Evolutionary conservation across 768 basidiomycete genomes (phyloP).

Genomic region (Galerina sulciceps): DNA sequence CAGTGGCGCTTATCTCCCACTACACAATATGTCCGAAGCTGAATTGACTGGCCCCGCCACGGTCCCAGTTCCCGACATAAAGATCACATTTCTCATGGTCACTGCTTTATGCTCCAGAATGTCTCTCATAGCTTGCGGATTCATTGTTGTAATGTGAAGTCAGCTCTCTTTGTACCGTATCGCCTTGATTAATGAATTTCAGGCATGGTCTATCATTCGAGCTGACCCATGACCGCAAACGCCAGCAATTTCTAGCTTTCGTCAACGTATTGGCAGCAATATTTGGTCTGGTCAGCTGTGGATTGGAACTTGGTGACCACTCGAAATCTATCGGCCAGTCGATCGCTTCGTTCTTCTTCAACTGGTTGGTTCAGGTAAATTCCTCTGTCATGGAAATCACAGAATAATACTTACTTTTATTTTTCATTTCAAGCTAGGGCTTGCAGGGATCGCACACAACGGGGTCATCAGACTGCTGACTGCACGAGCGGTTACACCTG

Average conservation of each 20-base stretch:
- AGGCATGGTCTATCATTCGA: conserved; percentile 13
- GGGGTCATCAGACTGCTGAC: conserved; percentile 11
- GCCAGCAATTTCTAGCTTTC: conserved; percentile 12
- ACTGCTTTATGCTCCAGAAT: conserved; percentile 16
- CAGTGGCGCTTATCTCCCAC: neutral
- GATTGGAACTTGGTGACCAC: conserved; percentile 12
- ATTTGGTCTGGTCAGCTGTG: conserved; percentile 11
- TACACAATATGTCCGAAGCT: too few species aligned
- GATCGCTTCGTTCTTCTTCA: conserved; percentile 14
- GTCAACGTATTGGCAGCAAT: conserved; percentile 17
- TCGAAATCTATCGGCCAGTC: conserved; percentile 13
- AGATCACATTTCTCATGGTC: conserved; percentile 15
- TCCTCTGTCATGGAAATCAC: neutral
- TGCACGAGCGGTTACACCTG: conserved; percentile 5
- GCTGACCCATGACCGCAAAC: conserved; percentile 10
- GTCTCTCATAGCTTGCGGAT: conserved; percentile 15
- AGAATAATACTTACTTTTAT: neutral
- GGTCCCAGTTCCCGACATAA: conserved; percentile 8
- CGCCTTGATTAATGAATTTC: neutral
- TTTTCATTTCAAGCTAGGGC: conserved; percentile 2
- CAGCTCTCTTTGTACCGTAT: neutral
- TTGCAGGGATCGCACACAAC: conserved; percentile 16
- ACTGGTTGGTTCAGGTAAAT: conserved; percentile 14
- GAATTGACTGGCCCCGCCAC: neutral
- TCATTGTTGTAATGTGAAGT: conserved; percentile 10